These are phyloP conservation scores for Arthromyces matolae DNA, from an alignment of 768 basidiomycete species.

Conservation along the genomic window DNA sequence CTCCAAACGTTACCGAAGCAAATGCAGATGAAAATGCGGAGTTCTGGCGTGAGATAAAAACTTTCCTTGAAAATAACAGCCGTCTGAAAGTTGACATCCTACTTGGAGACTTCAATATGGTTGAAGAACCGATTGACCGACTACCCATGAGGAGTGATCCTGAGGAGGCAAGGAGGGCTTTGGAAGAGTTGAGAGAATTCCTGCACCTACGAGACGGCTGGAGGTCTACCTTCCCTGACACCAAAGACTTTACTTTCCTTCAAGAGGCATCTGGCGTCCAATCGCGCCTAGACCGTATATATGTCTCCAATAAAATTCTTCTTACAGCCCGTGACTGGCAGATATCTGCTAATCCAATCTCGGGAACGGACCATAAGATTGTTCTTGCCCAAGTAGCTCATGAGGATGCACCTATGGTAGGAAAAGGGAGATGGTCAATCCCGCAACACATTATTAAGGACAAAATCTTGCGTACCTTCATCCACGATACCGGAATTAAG, in stretches of 20 bases:
- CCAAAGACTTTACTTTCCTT: slow-evolving; percentile 25
- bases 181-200: slow-evolving; percentile 18
- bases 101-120: slow-evolving; percentile 40
- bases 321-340: neutral
- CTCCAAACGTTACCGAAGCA: neutral
- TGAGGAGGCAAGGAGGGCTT: neutral
- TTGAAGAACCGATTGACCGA: slow-evolving; percentile 34
- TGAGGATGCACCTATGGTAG: slow-evolving; percentile 22
- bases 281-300: slow-evolving; percentile 37
- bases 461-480: neutral
- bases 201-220: slow-evolving; percentile 29
- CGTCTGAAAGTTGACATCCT: slow-evolving; percentile 29
- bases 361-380: neutral
- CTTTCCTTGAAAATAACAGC: slow-evolving; percentile 1
- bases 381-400: slow-evolving; percentile 1
- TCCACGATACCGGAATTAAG: neutral
- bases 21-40: neutral
- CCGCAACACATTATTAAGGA: slow-evolving; percentile 20
- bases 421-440: slow-evolving; percentile 30
- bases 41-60: neutral
- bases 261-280: slow-evolving; percentile 11
- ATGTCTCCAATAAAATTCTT: slow-evolving; percentile 4
- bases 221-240: slow-evolving; percentile 21
- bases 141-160: slow-evolving; percentile 25
- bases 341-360: neutral